A percentile compares a stretch with the other conserved stretches of the same genome.
Conservation (phyloP, 192 early-diverging fungal species). For the Lunasporangiospora selenospora region DNA sequence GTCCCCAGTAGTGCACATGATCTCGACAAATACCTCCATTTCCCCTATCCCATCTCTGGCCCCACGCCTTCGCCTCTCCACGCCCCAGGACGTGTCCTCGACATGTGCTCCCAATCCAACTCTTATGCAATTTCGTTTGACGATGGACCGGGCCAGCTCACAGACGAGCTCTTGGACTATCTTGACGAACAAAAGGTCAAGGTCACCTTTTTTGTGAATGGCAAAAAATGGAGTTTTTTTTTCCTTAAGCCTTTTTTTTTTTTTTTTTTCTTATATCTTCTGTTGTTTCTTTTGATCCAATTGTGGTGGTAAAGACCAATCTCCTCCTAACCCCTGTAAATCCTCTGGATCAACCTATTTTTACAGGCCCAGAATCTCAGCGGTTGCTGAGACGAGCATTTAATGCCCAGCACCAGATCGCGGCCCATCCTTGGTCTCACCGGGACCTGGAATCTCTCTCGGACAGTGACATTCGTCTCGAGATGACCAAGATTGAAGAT, state of each 20-base stretch:
- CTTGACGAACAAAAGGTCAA: conserved; percentile 61
- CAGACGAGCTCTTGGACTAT: conserved; percentile 57
- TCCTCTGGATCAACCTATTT: neutral
- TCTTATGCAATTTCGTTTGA: conserved; percentile 66
- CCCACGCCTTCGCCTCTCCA: conserved; percentile 8
- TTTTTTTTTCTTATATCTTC: neutral
- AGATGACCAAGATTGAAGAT: conserved; percentile 56
- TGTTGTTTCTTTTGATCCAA: conserved; percentile 1
- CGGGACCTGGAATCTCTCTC: conserved; percentile 46
- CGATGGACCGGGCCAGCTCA: conserved; percentile 67
- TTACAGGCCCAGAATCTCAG: conserved; percentile 28
- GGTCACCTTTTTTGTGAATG: conserved; percentile 75
- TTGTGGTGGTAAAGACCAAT: too few species aligned
- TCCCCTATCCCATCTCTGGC: conserved; percentile 27
- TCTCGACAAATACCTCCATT: too few species aligned
- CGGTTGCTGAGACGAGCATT: conserved; percentile 29
- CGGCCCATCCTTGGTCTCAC: conserved; percentile 65
- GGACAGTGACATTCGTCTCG: conserved; percentile 53
- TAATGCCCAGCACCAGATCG: conserved; percentile 65
- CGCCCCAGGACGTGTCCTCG: conserved; percentile 19
- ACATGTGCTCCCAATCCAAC: conserved; percentile 17
- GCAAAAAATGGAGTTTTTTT: conserved; percentile 52
- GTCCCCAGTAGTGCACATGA: too few species aligned
- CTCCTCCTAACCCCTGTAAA: neutral
- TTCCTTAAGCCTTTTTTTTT: conserved; percentile 33